Evolutionary conservation across 2,329 filamentous ascomycete genomes (phyloP).

Genomic region (Colletotrichum euphorbiae): DNA sequence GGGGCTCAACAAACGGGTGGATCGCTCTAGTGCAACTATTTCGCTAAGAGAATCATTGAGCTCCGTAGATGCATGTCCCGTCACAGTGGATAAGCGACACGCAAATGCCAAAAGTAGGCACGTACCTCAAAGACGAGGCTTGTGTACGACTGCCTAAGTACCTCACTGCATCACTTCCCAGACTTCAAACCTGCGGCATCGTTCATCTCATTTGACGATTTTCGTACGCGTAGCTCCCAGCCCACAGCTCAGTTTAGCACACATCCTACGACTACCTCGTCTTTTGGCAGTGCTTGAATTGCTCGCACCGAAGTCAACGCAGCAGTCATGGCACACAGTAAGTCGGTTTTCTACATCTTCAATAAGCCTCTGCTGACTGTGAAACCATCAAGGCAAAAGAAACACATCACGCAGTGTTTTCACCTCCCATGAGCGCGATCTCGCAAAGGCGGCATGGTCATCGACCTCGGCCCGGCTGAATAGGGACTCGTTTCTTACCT

Average conservation of each 20-base stretch:
- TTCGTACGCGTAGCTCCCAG: too few relatives aligned
- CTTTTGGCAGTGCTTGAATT: too few relatives aligned
- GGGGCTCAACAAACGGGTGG: conserved; percentile 34
- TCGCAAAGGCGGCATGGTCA: conserved; percentile 86
- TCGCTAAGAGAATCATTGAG: conserved; percentile 13
- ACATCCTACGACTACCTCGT: too few relatives aligned
- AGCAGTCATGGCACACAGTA: conserved; percentile 63
- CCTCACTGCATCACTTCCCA: not conserved
- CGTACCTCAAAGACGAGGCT: too few relatives aligned
- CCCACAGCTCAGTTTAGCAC: too few relatives aligned
- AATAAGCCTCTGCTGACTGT: not conserved
- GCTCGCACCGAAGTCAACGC: not conserved
- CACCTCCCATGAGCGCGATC: conserved; percentile 87
- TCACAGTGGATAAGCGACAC: not conserved
- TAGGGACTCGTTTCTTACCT: conserved; percentile 92
- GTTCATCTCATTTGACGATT: not conserved
- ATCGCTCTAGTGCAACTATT: conserved; percentile 26
- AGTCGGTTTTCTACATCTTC: conserved; percentile 35
- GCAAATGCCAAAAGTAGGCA: too few relatives aligned
- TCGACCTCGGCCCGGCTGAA: conserved; percentile 84
- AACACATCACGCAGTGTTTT: conserved; percentile 95
- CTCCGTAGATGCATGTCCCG: conserved; percentile 13
- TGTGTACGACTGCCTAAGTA: not conserved
- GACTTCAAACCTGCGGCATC: not conserved
- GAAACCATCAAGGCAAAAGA: conserved; percentile 71